These are phyloP conservation scores for Ophiostoma perfectum DNA, from an alignment of 2,329 filamentous ascomycete genomes.

Conservation along the genomic window DNA sequence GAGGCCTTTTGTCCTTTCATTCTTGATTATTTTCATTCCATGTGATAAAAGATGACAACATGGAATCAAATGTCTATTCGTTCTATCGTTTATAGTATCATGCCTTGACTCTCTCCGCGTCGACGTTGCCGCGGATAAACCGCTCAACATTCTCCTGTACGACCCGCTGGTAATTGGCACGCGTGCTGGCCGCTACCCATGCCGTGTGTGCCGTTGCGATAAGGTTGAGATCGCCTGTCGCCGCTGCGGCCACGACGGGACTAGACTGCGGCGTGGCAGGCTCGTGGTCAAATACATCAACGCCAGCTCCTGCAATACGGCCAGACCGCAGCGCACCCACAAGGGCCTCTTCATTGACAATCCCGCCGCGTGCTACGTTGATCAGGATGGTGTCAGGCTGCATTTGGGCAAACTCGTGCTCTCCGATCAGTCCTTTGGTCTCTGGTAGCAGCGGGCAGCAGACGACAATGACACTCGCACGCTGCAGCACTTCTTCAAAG, in stretches of 20 bases:
- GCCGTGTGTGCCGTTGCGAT: slow-evolving; percentile 26
- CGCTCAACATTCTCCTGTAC: slow-evolving; percentile 25
- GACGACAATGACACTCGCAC: slow-evolving; percentile 32
- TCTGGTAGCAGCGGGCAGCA: slow-evolving; percentile 33
- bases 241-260: slow-evolving; percentile 23
- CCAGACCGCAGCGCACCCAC: slow-evolving; percentile 33
- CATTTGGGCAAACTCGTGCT: slow-evolving; percentile 25
- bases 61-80: background rate
- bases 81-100: slow-evolving; percentile 11
- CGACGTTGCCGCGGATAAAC: slow-evolving; percentile 20
- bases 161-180: slow-evolving; percentile 24
- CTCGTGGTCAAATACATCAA: slow-evolving; percentile 36
- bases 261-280: slow-evolving; percentile 29
- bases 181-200: slow-evolving; percentile 26
- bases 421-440: slow-evolving; percentile 30
- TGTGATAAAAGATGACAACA: background rate
- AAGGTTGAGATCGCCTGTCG: slow-evolving; percentile 24
- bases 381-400: slow-evolving; percentile 32
- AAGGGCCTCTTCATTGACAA: slow-evolving; percentile 35
- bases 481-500: slow-evolving; percentile 28
- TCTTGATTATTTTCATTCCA: too few species aligned
- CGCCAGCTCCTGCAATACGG: slow-evolving; percentile 33
- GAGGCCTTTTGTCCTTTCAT: too few species aligned
- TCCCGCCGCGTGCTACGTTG: slow-evolving; percentile 35
- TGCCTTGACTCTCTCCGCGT: slow-evolving; percentile 19